These are phyloP conservation scores for Pterulicium gracile DNA, from an alignment of 1,284 basidiomycete genomes.

Conservation along the genomic window DNA sequence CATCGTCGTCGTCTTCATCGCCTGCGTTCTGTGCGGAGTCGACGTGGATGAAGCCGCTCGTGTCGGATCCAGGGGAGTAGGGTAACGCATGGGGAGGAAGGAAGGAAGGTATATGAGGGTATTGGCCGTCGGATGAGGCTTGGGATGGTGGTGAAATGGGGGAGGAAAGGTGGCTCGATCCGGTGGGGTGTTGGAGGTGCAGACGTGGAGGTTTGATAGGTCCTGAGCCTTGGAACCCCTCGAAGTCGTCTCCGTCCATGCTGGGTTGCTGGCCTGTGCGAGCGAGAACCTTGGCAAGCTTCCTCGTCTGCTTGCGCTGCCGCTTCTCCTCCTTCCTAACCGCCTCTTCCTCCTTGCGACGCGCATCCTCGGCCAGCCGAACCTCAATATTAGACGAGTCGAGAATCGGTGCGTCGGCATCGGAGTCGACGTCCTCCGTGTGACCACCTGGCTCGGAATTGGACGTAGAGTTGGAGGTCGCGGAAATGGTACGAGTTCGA, in stretches of 20 bases:
- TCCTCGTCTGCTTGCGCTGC: neutral
- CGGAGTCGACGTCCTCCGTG: neutral
- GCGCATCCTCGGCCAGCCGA: neutral
- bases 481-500: neutral
- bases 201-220: neutral
- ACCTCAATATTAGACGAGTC: neutral
- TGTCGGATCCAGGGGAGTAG: neutral
- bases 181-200: neutral
- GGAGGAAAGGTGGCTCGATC: neutral
- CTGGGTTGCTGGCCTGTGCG: neutral
- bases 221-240: conserved; percentile 1
- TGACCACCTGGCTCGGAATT: neutral
- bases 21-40: neutral
- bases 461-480: neutral
- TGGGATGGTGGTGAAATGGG: neutral
- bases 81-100: neutral
- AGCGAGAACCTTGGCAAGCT: neutral
- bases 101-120: neutral
- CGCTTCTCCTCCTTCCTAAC: neutral
- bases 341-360: neutral
- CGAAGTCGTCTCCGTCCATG: neutral
- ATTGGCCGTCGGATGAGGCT: neutral
- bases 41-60: neutral
- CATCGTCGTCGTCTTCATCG: neutral
- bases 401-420: neutral